These are phyloP conservation scores for Phytophthora macrochlamydospora DNA, from an alignment of 352 stramenopile genomes.

Conservation along the genomic window DNA sequence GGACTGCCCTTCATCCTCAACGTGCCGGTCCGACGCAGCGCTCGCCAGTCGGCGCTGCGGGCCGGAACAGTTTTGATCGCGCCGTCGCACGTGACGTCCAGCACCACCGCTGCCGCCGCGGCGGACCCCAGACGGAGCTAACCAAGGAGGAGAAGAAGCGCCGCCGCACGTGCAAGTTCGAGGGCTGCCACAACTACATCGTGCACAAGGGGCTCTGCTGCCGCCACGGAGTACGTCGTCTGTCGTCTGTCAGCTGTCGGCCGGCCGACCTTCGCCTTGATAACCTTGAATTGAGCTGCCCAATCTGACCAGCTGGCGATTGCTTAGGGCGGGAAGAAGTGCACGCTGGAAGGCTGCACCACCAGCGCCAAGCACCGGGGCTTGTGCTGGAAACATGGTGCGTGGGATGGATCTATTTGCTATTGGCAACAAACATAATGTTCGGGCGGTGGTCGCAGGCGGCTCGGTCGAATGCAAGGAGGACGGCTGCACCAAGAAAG, in stretches of 20 bases:
- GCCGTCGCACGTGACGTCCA: background rate
- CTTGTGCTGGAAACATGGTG: slow-evolving; percentile 27
- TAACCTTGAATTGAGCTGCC: background rate
- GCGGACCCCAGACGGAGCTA: slow-evolving; percentile 2
- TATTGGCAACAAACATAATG: background rate
- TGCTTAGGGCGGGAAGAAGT: slow-evolving; percentile 55
- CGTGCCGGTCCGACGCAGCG: slow-evolving; percentile 6
- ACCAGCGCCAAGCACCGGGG: slow-evolving; percentile 54
- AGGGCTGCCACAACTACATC: slow-evolving; percentile 56
- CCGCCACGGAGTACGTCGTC: slow-evolving; percentile 36
- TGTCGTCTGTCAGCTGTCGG: background rate
- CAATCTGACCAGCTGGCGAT: background rate
- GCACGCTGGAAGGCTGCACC: slow-evolving; percentile 39
- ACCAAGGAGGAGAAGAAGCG: slow-evolving; percentile 46
- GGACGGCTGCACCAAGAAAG: slow-evolving; percentile 48
- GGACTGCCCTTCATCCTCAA: slow-evolving; percentile 33
- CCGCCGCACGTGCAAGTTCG: slow-evolving; percentile 37
- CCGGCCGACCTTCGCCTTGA: background rate
- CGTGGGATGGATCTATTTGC: background rate
- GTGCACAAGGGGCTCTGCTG: slow-evolving; percentile 53
- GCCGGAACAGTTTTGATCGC: slow-evolving; percentile 3
- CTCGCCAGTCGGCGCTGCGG: slow-evolving; percentile 2
- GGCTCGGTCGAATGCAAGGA: slow-evolving; percentile 50
- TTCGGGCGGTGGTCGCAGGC: slow-evolving; percentile 12
- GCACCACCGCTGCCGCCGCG: background rate